A percentile compares a stretch with the other conserved stretches of the same genome.
phyloP scores from a whole-genome alignment of 1,284 basidiomycete genomes.

The Ceratorhiza oryzae-sativae region DNA sequence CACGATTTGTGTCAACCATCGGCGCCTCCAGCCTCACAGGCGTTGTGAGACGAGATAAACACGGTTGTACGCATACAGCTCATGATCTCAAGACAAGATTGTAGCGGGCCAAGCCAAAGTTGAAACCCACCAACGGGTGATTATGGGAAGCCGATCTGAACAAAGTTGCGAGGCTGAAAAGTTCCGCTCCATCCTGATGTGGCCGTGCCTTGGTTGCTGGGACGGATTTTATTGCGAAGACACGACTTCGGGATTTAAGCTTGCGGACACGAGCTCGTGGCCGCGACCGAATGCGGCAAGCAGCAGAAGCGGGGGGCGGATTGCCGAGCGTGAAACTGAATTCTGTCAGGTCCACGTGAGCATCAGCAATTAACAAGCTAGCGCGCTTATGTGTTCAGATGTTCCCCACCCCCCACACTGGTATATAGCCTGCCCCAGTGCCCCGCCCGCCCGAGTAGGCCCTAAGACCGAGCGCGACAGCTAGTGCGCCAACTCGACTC shows the following conservation, averaged over 20 bases:
- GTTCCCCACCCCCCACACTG: conserved; percentile 25
- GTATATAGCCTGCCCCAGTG: conserved; percentile 13
- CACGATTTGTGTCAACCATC: neutral
- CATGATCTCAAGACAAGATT: neutral
- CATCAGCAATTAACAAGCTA: conserved; percentile 2
- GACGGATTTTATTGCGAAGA: conserved; percentile 23
- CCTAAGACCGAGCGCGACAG: neutral
- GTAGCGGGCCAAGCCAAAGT: neutral
- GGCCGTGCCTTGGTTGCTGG: neutral
- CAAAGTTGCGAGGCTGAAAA: neutral
- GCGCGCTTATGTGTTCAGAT: neutral
- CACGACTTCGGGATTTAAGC: conserved; percentile 26
- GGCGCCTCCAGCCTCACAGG: neutral
- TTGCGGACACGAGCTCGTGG: conserved; percentile 35
- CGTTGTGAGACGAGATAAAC: neutral
- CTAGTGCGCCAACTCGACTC: neutral
- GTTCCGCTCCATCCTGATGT: neutral
- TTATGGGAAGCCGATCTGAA: neutral
- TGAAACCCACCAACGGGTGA: neutral
- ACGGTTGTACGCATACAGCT: neutral
- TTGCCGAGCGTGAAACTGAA: conserved; percentile 25
- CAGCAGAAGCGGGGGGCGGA: conserved; percentile 9
- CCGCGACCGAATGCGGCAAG: conserved; percentile 2
- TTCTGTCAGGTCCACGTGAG: conserved; percentile 34
- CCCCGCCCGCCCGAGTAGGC: neutral